Percentiles rank a stretch among this genome's conserved stretches.
Evolutionary conservation across 139 green algal genomes (phyloP).

Genomic region (Astrephomene gubernaculifera): DNA sequence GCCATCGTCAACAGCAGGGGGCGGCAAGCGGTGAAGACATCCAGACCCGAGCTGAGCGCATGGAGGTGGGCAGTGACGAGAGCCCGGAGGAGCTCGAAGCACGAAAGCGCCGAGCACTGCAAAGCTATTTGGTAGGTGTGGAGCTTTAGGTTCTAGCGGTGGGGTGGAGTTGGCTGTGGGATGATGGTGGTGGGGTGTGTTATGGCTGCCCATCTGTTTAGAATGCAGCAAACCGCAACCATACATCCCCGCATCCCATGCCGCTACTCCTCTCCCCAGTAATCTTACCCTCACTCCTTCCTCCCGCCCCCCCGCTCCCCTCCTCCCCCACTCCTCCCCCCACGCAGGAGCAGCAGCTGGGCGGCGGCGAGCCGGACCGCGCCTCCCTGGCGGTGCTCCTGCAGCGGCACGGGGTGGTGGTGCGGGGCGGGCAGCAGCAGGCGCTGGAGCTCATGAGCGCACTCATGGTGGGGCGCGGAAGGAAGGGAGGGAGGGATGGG

Average conservation of each 20-base stretch:
- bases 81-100: neutral
- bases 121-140: conserved; percentile 14
- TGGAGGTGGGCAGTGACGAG: no score
- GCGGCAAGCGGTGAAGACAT: no score
- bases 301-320: neutral
- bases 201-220: neutral
- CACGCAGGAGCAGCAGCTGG: conserved; percentile 18
- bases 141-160: neutral
- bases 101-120: conserved; percentile 21
- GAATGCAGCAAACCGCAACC: neutral
- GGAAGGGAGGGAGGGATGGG: neutral
- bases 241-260: neutral
- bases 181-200: neutral
- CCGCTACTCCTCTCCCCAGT: neutral
- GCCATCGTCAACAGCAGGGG: no score
- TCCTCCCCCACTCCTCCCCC: neutral
- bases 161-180: neutral
- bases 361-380: neutral
- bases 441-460: conserved; percentile 19
- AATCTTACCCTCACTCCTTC: neutral
- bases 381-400: conserved; percentile 26
- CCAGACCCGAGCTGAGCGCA: no score
- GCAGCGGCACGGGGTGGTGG: conserved; percentile 36
- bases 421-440: conserved; percentile 24
- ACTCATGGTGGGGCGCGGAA: neutral